A percentile compares a stretch with the other conserved stretches of the same genome.
phyloP scores from a whole-genome alignment of 1,284 basidiomycete genomes.

The Irpex lacteus region DNA sequence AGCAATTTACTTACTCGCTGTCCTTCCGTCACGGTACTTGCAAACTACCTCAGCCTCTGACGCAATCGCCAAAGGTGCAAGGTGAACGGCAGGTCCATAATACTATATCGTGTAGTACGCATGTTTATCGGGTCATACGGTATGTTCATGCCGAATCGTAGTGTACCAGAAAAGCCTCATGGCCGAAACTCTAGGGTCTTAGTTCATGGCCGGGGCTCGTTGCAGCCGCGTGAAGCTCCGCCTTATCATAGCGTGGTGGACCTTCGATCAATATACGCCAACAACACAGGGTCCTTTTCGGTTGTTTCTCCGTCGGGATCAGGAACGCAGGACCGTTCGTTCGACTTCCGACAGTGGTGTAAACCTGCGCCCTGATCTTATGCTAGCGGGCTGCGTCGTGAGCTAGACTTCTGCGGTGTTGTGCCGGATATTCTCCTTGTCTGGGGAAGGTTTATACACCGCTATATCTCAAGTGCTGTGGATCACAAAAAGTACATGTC shows the following conservation, averaged over 20 bases:
- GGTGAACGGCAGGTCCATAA: neutral
- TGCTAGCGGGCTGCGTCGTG: neutral
- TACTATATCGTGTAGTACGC: neutral
- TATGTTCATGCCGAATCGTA: neutral
- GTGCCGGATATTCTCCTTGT: constrained; percentile 9
- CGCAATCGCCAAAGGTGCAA: neutral
- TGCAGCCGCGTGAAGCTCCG: neutral
- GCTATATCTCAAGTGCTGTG: neutral
- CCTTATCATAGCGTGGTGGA: neutral
- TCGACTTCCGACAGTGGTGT: neutral
- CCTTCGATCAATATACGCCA: neutral
- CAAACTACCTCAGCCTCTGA: neutral
- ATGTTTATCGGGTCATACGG: neutral
- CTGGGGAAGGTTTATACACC: neutral
- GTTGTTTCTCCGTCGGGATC: neutral
- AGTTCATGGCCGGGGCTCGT: neutral
- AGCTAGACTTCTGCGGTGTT: neutral
- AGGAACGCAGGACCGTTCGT: neutral
- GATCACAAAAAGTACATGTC: neutral
- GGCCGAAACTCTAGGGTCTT: neutral
- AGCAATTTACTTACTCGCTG: no score
- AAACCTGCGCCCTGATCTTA: neutral
- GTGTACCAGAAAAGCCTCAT: neutral
- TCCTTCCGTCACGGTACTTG: no score
- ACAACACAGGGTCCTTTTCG: neutral